Percentiles rank a stretch among this genome's conserved stretches.
Evolutionary conservation across 2,329 filamentous ascomycete species (phyloP).

Genomic region (Biscogniauxia mediterranea): DNA sequence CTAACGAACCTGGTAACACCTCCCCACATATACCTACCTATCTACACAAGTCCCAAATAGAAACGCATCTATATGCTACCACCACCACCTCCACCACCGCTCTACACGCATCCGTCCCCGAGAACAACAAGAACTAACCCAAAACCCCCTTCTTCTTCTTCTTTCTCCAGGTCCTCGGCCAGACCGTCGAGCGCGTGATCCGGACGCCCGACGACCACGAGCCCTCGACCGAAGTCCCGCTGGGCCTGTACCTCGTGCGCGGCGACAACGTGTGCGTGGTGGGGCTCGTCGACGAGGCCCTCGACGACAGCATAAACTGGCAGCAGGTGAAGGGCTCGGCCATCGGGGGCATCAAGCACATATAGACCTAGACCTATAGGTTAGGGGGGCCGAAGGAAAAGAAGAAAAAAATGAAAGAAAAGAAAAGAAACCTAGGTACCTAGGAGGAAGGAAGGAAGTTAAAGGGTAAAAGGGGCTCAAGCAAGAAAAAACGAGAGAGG

Average conservation of each 20-base stretch:
- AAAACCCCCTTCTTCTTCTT: no score
- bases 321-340: slow-evolving; percentile 79
- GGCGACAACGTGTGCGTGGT: slow-evolving; percentile 93
- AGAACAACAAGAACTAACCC: no score
- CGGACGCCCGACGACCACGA: slow-evolving; percentile 80
- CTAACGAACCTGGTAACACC: slow-evolving; percentile 73
- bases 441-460: no score
- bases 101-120: no score
- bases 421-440: no score
- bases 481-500: background rate
- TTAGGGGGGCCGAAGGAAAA: no score
- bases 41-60: no score
- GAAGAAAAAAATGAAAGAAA: no score
- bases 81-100: background rate
- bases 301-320: slow-evolving; percentile 93
- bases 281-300: slow-evolving; percentile 82
- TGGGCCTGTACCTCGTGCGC: slow-evolving; percentile 87
- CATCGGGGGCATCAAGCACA: slow-evolving; percentile 82
- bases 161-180: slow-evolving; percentile 63
- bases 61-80: no score
- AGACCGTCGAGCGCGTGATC: slow-evolving; percentile 87
- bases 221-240: slow-evolving; percentile 73
- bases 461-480: background rate
- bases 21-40: no score
- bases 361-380: slow-evolving; percentile 36